Conservation (phyloP, 2,329 filamentous ascomycete species). For the Botryosphaeria dothidea region DNA sequence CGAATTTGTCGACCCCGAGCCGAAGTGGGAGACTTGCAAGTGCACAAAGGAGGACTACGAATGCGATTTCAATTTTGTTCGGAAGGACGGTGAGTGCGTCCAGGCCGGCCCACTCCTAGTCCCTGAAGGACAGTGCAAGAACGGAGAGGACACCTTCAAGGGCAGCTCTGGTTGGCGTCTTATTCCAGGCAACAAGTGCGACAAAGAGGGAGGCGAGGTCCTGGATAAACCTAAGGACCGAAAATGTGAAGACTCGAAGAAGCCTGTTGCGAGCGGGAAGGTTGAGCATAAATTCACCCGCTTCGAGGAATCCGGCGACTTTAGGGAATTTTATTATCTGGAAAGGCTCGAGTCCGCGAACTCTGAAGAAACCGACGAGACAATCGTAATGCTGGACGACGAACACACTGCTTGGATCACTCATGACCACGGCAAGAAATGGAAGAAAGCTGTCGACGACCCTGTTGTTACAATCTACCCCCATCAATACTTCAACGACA, state of each 20-base stretch:
- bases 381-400: slow-evolving; percentile 62
- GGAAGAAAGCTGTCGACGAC: slow-evolving; percentile 73
- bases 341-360: slow-evolving; percentile 64
- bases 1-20: slow-evolving; percentile 76
- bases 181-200: slow-evolving; percentile 68
- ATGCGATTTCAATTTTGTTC: slow-evolving; percentile 90
- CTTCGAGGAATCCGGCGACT: slow-evolving; percentile 61
- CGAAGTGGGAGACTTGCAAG: slow-evolving; percentile 72
- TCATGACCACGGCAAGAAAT: slow-evolving; percentile 84
- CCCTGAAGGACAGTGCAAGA: slow-evolving; percentile 74
- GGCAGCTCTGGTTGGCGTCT: slow-evolving; percentile 89
- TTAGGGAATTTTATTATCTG: slow-evolving; percentile 69
- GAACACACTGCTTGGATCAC: slow-evolving; percentile 69
- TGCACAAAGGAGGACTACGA: slow-evolving; percentile 88
- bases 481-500: slow-evolving; percentile 79
- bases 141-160: slow-evolving; percentile 71
- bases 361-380: slow-evolving; percentile 70
- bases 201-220: slow-evolving; percentile 37
- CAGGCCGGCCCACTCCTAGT: slow-evolving; percentile 62
- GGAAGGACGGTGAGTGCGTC: slow-evolving; percentile 68
- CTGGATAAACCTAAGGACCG: slow-evolving; percentile 62
- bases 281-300: slow-evolving; percentile 61
- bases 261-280: slow-evolving; percentile 64
- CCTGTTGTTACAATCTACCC: slow-evolving; percentile 71
- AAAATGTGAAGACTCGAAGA: slow-evolving; percentile 67